A percentile compares a stretch with the other conserved stretches of the same genome.
These are phyloP conservation scores for Hamamelis virginiana DNA, from an alignment of 164 flowering plant species.

Conservation along the genomic window DNA sequence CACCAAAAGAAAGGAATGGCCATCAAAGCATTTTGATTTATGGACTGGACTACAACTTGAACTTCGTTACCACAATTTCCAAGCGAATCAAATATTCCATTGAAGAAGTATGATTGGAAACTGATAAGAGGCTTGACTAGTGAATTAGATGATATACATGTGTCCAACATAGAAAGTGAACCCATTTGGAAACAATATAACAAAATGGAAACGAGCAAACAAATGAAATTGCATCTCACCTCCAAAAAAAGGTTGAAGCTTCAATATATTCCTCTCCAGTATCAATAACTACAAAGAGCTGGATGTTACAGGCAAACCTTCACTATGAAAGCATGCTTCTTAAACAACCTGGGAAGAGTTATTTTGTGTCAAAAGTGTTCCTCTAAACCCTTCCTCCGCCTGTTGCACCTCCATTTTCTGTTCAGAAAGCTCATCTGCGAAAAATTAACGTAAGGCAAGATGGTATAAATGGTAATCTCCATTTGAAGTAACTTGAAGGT, in stretches of 20 bases:
- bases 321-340: conserved; percentile 11
- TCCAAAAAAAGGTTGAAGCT: not conserved
- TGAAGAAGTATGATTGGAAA: too few relatives aligned
- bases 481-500: not conserved
- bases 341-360: conserved; percentile 47
- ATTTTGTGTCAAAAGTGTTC: conserved; percentile 77
- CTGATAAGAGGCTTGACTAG: too few relatives aligned
- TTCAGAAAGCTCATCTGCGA: conserved; percentile 74
- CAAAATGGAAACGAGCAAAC: not conserved
- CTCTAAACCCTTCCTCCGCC: conserved; percentile 83
- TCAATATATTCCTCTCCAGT: not conserved
- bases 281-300: conserved; percentile 17
- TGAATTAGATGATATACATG: not conserved
- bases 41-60: too few relatives aligned
- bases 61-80: too few relatives aligned
- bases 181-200: not conserved
- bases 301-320: conserved; percentile 5
- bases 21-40: too few relatives aligned
- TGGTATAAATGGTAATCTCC: not conserved
- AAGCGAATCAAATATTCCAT: too few relatives aligned
- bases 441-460: conserved; percentile 5
- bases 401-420: conserved; percentile 50
- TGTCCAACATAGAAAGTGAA: not conserved
- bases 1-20: too few relatives aligned
- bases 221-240: not conserved